Base-by-base conservation (phyloP, 1,284 basidiomycete species). In the Hemileia vastatrix region DNA sequence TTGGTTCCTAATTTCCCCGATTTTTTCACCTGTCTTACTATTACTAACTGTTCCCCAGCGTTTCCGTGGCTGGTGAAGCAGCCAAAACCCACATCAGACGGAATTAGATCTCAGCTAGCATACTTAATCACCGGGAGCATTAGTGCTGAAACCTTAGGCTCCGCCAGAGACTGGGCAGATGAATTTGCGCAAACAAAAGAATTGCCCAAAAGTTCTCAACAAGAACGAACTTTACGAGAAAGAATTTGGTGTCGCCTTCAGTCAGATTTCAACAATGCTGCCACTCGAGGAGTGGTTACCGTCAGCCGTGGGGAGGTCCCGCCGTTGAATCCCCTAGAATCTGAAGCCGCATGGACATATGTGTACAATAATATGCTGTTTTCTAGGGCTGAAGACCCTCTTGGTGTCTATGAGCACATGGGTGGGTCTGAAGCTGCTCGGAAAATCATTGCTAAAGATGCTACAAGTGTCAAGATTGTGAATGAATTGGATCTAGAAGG, bases 111-210 rank as follows among this genome's bases (percentile, higher is more conserved):
- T 18, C 82, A 83, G 71, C 74, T 80, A 13, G 81, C 81, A 3
- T 83, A 80, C 77, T 76, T 82, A 45, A 77, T 81, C 67, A 80
- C 80, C 1, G 81, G 81, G 32, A 79, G 78, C 45, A 78, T 73
- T 59, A 76, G 76, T 1, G 75, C 78, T 24, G 80, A 82, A 55
- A 78, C 76, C 15, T 74, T 82, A 27, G 81, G 82, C 59, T 77
- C 76, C 19, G 79, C 80, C 3, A 76, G 81, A 59, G 82, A 83
- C 70, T 83, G 82, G 82, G 82, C 82, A 71, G 82, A 83, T 68
- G 82, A 83, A 75, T 77, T 82, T 43, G 80, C 81, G 66, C 79
- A 79, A 43, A 78, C 79, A 66, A 76, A 79, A 56, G 82, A 83
- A 72, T 72, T 82, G 43, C 80, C 81, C 9, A 75, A 76, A 61